phyloP scores from a whole-genome alignment of 2,329 filamentous ascomycete species.

The Aspergillus novoparasiticus region DNA sequence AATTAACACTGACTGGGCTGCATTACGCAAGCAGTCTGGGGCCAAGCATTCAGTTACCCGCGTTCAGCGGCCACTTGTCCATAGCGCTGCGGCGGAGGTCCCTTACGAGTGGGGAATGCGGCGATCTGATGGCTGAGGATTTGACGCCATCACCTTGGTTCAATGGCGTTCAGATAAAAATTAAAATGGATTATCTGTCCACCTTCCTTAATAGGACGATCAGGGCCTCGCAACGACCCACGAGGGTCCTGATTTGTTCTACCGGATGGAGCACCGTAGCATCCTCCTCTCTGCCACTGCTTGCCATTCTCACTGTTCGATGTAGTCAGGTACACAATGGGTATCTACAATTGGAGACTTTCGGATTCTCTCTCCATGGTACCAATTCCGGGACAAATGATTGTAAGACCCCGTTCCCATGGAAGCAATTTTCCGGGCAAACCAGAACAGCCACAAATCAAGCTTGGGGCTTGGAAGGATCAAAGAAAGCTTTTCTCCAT shows the following conservation, averaged over 20 bases:
- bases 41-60: slow-evolving; percentile 34
- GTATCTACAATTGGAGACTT: background rate
- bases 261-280: background rate
- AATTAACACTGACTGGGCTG: slow-evolving; percentile 32
- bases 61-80: slow-evolving; percentile 35
- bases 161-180: slow-evolving; percentile 19
- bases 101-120: slow-evolving; percentile 42
- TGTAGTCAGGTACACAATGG: background rate
- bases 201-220: slow-evolving; percentile 7
- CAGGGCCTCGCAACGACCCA: slow-evolving; percentile 12
- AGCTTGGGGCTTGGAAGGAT: background rate
- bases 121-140: slow-evolving; percentile 34
- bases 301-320: background rate
- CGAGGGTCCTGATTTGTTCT: slow-evolving; percentile 12
- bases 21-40: slow-evolving; percentile 42
- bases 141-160: slow-evolving; percentile 31
- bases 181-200: slow-evolving; percentile 7
- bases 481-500: slow-evolving; percentile 15
- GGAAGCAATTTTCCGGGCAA: background rate
- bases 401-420: background rate
- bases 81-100: slow-evolving; percentile 34
- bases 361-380: slow-evolving; percentile 4
- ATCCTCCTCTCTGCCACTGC: background rate
- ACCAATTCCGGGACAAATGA: background rate
- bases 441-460: background rate